Base-by-base conservation (phyloP, 140 eudicot genomes). In the Cichorium intybus region DNA sequence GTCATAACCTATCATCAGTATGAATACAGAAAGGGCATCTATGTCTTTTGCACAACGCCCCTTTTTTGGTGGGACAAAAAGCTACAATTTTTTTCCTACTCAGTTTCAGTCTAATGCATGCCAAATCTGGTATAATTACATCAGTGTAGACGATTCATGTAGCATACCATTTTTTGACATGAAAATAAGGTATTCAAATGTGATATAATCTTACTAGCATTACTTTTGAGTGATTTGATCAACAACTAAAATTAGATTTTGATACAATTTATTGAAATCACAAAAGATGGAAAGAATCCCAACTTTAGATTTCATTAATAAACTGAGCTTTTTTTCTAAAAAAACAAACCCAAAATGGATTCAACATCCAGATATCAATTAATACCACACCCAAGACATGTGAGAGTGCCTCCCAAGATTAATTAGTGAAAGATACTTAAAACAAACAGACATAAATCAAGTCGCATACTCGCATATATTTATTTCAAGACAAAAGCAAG, bases 391-490 rank as follows among this genome's bases (percentile, higher is more conserved):
- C n/a, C 11, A 21, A 47, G 60, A 59, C 29, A 70, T 34, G 69
- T 60, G 69, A 60, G 12, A 60, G 55, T 51, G 62, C 17, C 46
- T 60, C 43, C 64, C 35, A 18, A 34, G 59, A 48, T 60, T 63
- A 69, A 16, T 43, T 2, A 5, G 35, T 45, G 57, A 41, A 69
- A 47, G 37, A 45, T 29, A 49, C 50, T 31, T 23, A n/a, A 43
- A 59, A 49, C 68, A 59, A 46, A 26, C 39, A 23, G 48, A 69
- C 21, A 58, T 23, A 17, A 26, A 60, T 21, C n/a, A 39, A 39
- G 46, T 39, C 3, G 17, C 1, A 39, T 39, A 39, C n/a, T n/a
- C n/a, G n/a, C n/a, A n/a, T n/a, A n/a, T n/a, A n/a, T n/a, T n/a
- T 39, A 12, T 39, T 39, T 60, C 60, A 70, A 70, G 61, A 47